Evolutionary conservation across 352 stramenopile genomes (phyloP), one percentile per base, ranked within the genome.

Genomic region (Pythium angustatum): DNA sequence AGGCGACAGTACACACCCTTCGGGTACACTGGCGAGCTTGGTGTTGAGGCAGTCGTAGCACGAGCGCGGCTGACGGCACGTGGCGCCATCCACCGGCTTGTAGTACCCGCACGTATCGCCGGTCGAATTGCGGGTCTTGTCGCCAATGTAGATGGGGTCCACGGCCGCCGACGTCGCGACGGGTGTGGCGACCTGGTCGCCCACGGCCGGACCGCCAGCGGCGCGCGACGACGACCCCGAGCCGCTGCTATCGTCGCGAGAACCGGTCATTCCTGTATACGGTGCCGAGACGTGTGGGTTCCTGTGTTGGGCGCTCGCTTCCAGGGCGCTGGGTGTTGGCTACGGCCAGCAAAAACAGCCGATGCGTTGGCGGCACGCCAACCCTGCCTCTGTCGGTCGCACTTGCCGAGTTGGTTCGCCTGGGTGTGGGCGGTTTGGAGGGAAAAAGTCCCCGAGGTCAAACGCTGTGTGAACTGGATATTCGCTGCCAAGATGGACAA

Each of bases 41-140:
- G 64, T 57, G 62, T 90, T 90, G 28, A 93, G 68, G 69, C 83
- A 93, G 70, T 90, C 81, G 58, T 83, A 87, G 57, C 83, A 92
- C 0, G 71, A 78, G 40, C 83, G 79, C 33, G 83, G 79, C 58
- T 87, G 62, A 11, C 78, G 81, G 49, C 83, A 93, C 6, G 50
- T 72, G 40, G 64, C 57, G n/a, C 60, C 66, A 9, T 71, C 53
- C 22, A 72, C 45, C n/a, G 73, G 52, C 10, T 63, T 59, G 72
- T 90, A 88, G 68, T 87, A 90, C 62, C 75, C 82, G 67, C 83
- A 93, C 31, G 75, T 79, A 52, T 87, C 77, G 56, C 70, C 80
- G 21, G 73, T 71, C 2, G 65, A 64, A 60, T 82, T 77, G 60
- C 81, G 70, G 43, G 66, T 70, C 43, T 76, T 71, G 64, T 78